These are phyloP conservation scores for Gaeumannomyces tritici DNA, from an alignment of 2,329 filamentous ascomycete genomes.

Conservation along the genomic window DNA sequence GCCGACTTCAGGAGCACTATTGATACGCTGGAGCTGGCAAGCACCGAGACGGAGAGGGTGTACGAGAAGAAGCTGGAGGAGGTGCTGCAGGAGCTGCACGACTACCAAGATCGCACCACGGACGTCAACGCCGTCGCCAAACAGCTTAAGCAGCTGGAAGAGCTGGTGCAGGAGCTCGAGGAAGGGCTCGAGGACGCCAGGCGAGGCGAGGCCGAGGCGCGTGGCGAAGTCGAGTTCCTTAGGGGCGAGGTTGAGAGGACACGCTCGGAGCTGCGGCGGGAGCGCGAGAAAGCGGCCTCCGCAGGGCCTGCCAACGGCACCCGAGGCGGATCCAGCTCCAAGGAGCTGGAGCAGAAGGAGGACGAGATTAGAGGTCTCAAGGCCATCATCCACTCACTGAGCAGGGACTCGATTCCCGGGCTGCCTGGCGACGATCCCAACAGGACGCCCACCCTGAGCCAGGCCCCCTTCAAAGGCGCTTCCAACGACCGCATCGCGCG, in stretches of 20 bases:
- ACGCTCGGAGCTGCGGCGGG: slow-evolving; percentile 75
- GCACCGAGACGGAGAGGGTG: slow-evolving; percentile 88
- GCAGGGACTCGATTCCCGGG: slow-evolving; percentile 57
- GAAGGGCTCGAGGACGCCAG: slow-evolving; percentile 93
- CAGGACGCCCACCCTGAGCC: slow-evolving; percentile 22
- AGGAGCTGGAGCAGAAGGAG: slow-evolving; percentile 86
- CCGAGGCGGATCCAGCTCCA: slow-evolving; percentile 26
- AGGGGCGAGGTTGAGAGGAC: slow-evolving; percentile 90
- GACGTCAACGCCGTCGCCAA: slow-evolving; percentile 86
- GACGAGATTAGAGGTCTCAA: slow-evolving; percentile 96
- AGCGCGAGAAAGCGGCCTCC: slow-evolving; percentile 71
- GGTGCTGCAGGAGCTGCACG: slow-evolving; percentile 71
- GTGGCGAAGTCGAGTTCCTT: slow-evolving; percentile 91
- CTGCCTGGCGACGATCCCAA: slow-evolving; percentile 19
- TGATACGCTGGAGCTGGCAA: slow-evolving; percentile 90
- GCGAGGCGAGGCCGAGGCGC: slow-evolving; percentile 86
- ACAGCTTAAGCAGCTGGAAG: slow-evolving; percentile 91
- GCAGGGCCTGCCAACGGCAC: slow-evolving; percentile 37
- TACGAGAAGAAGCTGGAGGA: slow-evolving; percentile 91
- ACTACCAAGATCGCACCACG: slow-evolving; percentile 71
- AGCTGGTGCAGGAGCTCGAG: slow-evolving; percentile 92
- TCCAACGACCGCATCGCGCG: slow-evolving; percentile 47
- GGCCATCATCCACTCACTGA: slow-evolving; percentile 94
- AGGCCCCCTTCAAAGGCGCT: slow-evolving; percentile 27
- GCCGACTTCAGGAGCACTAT: slow-evolving; percentile 96